phyloP scores from a whole-genome alignment of 192 early-diverging fungal species.

The Coemansia sp. region DNA sequence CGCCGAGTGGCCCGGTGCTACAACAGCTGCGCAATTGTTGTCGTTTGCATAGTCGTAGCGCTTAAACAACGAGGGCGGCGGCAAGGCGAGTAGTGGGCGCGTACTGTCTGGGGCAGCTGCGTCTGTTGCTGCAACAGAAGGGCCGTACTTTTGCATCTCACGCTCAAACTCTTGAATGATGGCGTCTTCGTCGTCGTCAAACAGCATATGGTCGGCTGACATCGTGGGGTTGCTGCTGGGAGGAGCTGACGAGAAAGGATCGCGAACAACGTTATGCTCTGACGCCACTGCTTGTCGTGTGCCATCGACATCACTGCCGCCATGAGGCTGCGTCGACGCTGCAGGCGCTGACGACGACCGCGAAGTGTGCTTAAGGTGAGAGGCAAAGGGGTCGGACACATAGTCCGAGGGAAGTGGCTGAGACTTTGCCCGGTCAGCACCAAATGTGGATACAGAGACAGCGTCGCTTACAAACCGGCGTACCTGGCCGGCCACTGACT shows the following conservation, averaged over 20 bases:
- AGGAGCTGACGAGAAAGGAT: constrained; percentile 32
- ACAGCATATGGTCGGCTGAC: constrained; percentile 39
- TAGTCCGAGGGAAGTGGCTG: constrained; percentile 14
- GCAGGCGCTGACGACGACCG: constrained; percentile 2
- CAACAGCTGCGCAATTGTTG: constrained; percentile 2
- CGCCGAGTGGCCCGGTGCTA: constrained; percentile 14
- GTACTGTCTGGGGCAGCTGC: constrained; percentile 1
- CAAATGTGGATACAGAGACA: constrained; percentile 32
- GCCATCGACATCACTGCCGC: background rate
- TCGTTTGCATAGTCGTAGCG: constrained; percentile 12
- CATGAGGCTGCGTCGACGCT: background rate
- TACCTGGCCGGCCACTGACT: constrained; percentile 53
- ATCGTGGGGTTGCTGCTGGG: background rate
- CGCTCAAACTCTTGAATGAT: constrained; percentile 58
- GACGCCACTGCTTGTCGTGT: background rate
- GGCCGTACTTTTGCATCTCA: constrained; percentile 48
- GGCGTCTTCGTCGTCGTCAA: constrained; percentile 54
- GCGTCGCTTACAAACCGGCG: constrained; percentile 44
- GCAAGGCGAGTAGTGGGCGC: background rate
- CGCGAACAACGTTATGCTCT: constrained; percentile 36
- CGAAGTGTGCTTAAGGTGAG: constrained; percentile 13
- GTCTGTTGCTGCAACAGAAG: background rate
- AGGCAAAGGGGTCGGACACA: constrained; percentile 44
- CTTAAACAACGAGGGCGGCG: background rate
- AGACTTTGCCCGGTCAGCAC: constrained; percentile 17